Evolutionary conservation across 768 basidiomycete species (phyloP).

Genomic region (Suillus alpinus): DNA sequence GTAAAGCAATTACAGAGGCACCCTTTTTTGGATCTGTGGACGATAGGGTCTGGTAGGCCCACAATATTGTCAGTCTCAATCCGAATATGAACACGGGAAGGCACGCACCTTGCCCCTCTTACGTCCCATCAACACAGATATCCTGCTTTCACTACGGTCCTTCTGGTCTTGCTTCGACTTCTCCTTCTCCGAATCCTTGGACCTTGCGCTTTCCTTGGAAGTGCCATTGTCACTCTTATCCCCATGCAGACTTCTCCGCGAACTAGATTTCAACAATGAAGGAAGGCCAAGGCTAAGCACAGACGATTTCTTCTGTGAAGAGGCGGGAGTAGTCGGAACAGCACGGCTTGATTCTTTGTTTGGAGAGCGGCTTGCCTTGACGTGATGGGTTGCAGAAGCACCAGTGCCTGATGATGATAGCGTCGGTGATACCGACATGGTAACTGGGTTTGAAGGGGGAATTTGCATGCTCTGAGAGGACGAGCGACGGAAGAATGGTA

Average conservation of each 20-base stretch:
- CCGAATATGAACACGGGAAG: conserved; percentile 2
- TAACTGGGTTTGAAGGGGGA: conserved; percentile 40
- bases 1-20: conserved; percentile 67
- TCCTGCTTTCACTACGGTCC: conserved; percentile 86
- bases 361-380: conserved; percentile 49
- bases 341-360: conserved; percentile 49
- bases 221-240: conserved; percentile 40
- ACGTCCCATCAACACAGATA: conserved; percentile 83
- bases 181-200: conserved; percentile 45
- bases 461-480: conserved; percentile 85
- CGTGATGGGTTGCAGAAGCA: conserved; percentile 38
- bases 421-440: conserved; percentile 48
- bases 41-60: conserved; percentile 65
- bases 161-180: conserved; percentile 72
- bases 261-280: conserved; percentile 83
- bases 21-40: conserved; percentile 77
- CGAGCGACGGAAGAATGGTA: conserved; percentile 91
- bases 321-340: conserved; percentile 54
- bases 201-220: conserved; percentile 44
- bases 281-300: conserved; percentile 79
- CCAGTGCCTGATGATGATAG: conserved; percentile 46
- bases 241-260: conserved; percentile 74
- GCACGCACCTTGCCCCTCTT: conserved; percentile 86
- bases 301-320: conserved; percentile 75
- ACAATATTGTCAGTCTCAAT: neutral